phyloP scores from a whole-genome alignment of 1,139 yeast species.

The Hansenula sp. region DNA sequence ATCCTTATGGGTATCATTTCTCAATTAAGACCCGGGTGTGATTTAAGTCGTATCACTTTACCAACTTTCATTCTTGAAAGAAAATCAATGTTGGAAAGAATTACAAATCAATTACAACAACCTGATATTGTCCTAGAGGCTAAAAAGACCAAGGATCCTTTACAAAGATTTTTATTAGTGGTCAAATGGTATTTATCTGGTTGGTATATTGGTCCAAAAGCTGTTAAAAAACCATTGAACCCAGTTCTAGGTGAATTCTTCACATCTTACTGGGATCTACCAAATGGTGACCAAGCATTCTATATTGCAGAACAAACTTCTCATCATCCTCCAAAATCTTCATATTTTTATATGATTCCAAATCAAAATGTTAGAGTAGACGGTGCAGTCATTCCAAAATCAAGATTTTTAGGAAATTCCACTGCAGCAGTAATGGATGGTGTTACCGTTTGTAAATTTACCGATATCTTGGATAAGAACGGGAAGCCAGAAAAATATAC shows the following conservation, averaged over 20 bases:
- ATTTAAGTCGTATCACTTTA: constrained; percentile 81
- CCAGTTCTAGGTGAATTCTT: constrained; percentile 93
- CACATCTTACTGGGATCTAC: constrained; percentile 87
- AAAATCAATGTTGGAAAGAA: constrained; percentile 93
- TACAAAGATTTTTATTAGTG: constrained; percentile 67
- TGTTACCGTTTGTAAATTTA: constrained; percentile 64
- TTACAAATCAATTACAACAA: constrained; percentile 83
- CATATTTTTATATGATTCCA: constrained; percentile 87
- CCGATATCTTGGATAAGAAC: constrained; percentile 47
- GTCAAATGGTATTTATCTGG: constrained; percentile 89
- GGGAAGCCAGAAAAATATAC: constrained; percentile 62
- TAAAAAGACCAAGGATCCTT: constrained; percentile 49
- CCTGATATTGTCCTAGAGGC: constrained; percentile 77
- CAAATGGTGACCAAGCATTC: constrained; percentile 67
- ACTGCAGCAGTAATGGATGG: constrained; percentile 99
- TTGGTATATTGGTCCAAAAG: constrained; percentile 98
- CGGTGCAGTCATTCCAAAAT: constrained; percentile 83
- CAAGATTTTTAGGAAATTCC: constrained; percentile 88
- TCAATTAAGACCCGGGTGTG: constrained; percentile 91
- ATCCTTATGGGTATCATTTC: constrained; percentile 83
- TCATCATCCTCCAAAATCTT: constrained; percentile 97
- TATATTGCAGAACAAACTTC: constrained; percentile 93
- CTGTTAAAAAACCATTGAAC: constrained; percentile 93
- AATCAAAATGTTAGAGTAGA: constrained; percentile 79
- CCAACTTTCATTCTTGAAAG: constrained; percentile 95